Conservation (phyloP, 2,329 filamentous ascomycete genomes). For the Venturia effusa region DNA sequence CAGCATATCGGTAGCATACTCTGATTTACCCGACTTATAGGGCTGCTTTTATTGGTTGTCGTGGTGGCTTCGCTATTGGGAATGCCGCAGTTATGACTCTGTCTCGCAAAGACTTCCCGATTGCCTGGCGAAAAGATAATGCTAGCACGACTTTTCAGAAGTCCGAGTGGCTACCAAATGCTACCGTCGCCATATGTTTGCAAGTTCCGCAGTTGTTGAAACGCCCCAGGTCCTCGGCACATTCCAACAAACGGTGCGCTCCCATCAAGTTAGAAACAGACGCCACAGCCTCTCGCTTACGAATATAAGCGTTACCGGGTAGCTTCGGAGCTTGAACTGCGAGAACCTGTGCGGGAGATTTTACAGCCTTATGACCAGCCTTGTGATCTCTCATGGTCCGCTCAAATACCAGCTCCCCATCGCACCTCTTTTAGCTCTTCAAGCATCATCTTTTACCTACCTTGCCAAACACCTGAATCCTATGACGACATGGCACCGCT, state of each 20-base stretch:
- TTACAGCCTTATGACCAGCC: background rate
- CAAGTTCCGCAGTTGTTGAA: background rate
- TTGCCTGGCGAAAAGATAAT: background rate
- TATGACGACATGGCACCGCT: background rate
- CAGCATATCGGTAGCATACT: background rate
- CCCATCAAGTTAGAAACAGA: background rate
- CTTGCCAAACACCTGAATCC: background rate
- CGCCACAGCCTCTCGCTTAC: background rate
- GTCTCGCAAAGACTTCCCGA: background rate
- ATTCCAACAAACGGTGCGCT: background rate
- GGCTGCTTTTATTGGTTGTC: background rate
- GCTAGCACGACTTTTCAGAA: background rate
- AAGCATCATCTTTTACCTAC: background rate
- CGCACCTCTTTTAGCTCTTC: background rate
- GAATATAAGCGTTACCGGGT: background rate
- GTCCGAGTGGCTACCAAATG: background rate
- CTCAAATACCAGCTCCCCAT: background rate
- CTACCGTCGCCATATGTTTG: background rate
- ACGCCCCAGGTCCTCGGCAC: background rate
- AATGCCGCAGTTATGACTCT: background rate
- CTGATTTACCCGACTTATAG: background rate
- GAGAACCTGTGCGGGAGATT: background rate
- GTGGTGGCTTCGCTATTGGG: background rate
- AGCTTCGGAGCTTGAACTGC: background rate
- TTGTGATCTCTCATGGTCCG: no score